phyloP scores from a whole-genome alignment of 345 rosid genomes.

The Sapria himalayana region DNA sequence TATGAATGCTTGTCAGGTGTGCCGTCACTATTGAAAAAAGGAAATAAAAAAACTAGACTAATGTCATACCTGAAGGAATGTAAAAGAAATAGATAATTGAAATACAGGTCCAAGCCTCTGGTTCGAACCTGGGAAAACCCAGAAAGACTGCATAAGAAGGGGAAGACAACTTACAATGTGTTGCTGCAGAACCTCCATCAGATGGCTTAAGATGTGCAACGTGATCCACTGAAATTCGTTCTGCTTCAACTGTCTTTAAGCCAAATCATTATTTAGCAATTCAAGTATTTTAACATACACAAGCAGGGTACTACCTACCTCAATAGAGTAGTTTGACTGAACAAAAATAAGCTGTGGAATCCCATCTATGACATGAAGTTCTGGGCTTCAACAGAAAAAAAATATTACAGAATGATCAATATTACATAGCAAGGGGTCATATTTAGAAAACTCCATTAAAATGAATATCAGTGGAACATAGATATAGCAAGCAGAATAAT shows the following conservation, averaged over 20 bases:
- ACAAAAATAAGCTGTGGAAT: conserved; percentile 86
- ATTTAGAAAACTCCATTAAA: no score
- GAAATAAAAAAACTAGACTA: neutral
- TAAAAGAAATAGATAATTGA: conserved; percentile 1
- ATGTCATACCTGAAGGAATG: neutral
- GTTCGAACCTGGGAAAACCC: neutral
- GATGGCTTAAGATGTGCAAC: conserved; percentile 98
- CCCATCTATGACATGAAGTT: conserved; percentile 92
- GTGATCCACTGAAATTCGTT: conserved; percentile 89
- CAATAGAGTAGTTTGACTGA: conserved; percentile 75
- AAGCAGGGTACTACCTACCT: conserved; percentile 23
- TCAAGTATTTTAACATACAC: neutral
- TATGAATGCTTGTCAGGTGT: conserved; percentile 87
- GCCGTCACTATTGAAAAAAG: conserved; percentile 95
- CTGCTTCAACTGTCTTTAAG: conserved; percentile 80
- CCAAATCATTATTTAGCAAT: neutral
- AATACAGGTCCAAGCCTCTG: neutral
- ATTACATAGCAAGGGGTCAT: no score
- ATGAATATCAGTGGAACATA: no score
- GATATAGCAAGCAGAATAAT: no score
- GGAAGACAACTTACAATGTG: conserved; percentile 35
- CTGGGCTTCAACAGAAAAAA: no score
- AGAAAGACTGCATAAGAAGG: no score
- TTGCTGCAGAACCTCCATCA: conserved; percentile 95
- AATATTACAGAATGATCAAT: no score